Evolutionary conservation across 495 filamentous ascomycete genomes (phyloP), one percentile per base, ranked within the genome.

Genomic region (Neurospora discreta): DNA sequence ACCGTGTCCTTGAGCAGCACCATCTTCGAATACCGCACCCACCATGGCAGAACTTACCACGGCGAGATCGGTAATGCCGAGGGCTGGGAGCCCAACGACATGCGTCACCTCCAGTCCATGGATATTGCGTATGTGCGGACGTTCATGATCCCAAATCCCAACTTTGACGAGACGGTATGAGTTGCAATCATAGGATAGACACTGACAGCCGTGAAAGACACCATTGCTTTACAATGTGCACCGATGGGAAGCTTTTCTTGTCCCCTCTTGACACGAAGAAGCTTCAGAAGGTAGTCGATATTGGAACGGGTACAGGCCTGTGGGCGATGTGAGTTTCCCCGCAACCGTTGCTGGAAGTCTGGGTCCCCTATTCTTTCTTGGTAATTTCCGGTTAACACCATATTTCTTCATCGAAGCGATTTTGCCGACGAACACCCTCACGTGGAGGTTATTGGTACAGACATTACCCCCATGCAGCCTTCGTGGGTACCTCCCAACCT

Each of bases 261-360:
- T 85, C 89, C 0, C 89, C 89, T 15, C 75, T 91, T 13, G 78
- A 75, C 1, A 42, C 39, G 23, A 44, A 76, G 2, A 76, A 2
- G 15, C 18, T 40, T 15, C 71, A 88, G 74, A 85, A 84, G 44
- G 84, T 88, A 5, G 78, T 92, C 5, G 90, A 92, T 72, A 78
- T 91, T 40, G 90, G 90, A 33, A 91, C 90, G 1, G 90, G 90
- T 10, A 70, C 60, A 73, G 80, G 82, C 60, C 79, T 82, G 0
- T 84, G 83, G 83, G 81, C 82, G 9, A 82, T 83, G 52, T 18
- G 9, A 60, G 52, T 33, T 33, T 60, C 13, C 52, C 52, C 26
- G 23, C 26, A 33, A 6, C 33, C 33, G 33, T 36, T 36, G 33
- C 33, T 36, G 33, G 33, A 4, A 36, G 4, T 3, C 33, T 60